These are phyloP conservation scores for Castanospermum australe DNA, from an alignment of 306 rosid species.

Conservation along the genomic window DNA sequence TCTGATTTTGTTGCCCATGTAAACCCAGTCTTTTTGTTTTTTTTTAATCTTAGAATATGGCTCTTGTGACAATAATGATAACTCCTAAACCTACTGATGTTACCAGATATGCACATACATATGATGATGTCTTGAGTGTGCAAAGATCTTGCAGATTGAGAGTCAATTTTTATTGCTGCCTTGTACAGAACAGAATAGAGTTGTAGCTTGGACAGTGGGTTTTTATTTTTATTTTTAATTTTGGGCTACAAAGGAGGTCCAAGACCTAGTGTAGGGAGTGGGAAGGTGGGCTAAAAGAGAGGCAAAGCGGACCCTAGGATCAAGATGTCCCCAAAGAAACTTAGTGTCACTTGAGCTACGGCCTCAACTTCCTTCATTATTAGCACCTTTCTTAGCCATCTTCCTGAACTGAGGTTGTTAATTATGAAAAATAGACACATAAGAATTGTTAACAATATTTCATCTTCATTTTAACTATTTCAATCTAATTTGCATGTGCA, in stretches of 20 bases:
- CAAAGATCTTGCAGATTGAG: not conserved
- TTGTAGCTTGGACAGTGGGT: not conserved
- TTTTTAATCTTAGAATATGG: not conserved
- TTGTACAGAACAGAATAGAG: not conserved
- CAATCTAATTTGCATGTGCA: not conserved
- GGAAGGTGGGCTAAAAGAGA: too few species aligned
- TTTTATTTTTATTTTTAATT: too few species aligned
- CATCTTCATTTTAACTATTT: not conserved
- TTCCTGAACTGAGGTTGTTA: too few species aligned
- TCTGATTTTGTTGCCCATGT: not conserved
- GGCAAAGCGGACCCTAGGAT: too few species aligned
- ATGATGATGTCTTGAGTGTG: not conserved
- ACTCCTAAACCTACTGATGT: not conserved
- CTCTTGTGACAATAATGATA: not conserved
- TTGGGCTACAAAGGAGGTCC: too few species aligned
- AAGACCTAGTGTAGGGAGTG: too few species aligned
- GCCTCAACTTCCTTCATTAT: too few species aligned
- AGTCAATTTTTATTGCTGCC: not conserved
- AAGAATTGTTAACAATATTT: not conserved
- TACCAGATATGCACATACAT: too few species aligned
- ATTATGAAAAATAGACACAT: too few species aligned
- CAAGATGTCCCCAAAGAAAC: too few species aligned
- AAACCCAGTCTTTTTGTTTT: not conserved
- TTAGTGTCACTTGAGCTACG: too few species aligned
- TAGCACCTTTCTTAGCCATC: not conserved